Conservation (phyloP, 805 yeast genomes). For the Nakazawaea anatomiae region DNA sequence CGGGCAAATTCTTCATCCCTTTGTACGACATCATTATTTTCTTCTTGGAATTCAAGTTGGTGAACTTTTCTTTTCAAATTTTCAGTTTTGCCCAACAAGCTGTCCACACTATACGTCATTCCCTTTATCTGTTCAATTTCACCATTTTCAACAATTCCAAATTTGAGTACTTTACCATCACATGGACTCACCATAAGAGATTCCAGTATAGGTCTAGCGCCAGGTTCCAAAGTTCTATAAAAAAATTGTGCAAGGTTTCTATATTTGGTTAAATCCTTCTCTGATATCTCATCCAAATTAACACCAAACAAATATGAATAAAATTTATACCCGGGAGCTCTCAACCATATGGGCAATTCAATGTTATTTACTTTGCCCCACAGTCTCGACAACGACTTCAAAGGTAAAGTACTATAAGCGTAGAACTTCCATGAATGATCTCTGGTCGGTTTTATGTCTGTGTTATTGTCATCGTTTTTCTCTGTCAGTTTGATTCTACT, state of each 20-base stretch:
- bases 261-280: constrained; percentile 69
- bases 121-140: constrained; percentile 97
- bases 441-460: constrained; percentile 42
- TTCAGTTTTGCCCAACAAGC: constrained; percentile 64
- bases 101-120: constrained; percentile 84
- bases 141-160: constrained; percentile 76
- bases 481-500: constrained; percentile 28
- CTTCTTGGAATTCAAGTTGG: constrained; percentile 37
- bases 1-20: constrained; percentile 73
- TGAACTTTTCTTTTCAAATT: constrained; percentile 37
- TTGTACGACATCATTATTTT: constrained; percentile 33
- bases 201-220: constrained; percentile 68
- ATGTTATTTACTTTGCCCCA: constrained; percentile 92
- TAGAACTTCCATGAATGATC: constrained; percentile 80
- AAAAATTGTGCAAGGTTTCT: constrained; percentile 86
- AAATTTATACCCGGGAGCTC: constrained; percentile 74
- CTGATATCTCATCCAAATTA: constrained; percentile 82
- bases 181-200: constrained; percentile 80
- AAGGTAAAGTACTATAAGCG: constrained; percentile 84
- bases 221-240: constrained; percentile 75
- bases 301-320: constrained; percentile 83
- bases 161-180: constrained; percentile 84
- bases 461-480: constrained; percentile 14
- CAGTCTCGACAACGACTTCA: constrained; percentile 82
- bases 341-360: constrained; percentile 80